A percentile compares a stretch with the other conserved stretches of the same genome.
These are phyloP conservation scores for Linum lewisii DNA, from an alignment of 345 rosid species.

Conservation along the genomic window DNA sequence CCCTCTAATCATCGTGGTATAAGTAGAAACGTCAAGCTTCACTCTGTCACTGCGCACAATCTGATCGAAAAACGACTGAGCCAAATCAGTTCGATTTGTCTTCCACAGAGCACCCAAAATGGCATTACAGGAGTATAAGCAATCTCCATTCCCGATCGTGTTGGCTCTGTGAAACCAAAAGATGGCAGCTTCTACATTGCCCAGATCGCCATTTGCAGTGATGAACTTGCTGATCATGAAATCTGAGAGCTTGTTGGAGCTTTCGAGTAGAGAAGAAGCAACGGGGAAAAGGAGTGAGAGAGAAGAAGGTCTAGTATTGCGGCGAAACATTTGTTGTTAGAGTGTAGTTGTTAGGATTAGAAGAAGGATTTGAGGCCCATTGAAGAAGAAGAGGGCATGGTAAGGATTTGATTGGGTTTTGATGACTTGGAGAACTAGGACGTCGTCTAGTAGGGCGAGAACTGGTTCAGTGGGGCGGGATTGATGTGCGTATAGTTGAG, in stretches of 20 bases:
- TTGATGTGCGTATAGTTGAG: conserved; percentile 4
- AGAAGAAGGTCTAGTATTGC: conserved; percentile 29
- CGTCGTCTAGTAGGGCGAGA: conserved; percentile 14
- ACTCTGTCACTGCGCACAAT: conserved; percentile 14
- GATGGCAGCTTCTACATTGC: conserved; percentile 23
- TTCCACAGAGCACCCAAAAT: conserved; percentile 26
- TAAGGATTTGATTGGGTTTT: conserved; percentile 22
- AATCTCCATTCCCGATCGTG: conserved; percentile 14
- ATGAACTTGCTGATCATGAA: conserved; percentile 24
- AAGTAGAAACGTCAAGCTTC: conserved; percentile 28
- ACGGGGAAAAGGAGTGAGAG: conserved; percentile 22
- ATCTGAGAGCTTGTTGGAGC: conserved; percentile 22
- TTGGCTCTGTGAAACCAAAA: conserved; percentile 30
- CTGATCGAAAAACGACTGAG: conserved; percentile 19
- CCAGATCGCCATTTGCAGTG: conserved; percentile 22
- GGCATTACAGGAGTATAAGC: conserved; percentile 27
- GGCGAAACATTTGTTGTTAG: conserved; percentile 19
- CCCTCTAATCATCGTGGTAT: conserved; percentile 29
- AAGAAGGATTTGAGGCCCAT: conserved; percentile 26
- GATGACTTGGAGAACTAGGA: conserved; percentile 24
- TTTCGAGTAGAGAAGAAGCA: conserved; percentile 21
- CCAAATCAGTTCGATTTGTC: conserved; percentile 15
- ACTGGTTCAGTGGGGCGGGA: conserved; percentile 17
- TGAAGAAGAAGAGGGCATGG: conserved; percentile 31
- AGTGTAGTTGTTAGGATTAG: conserved; percentile 20